Conservation (phyloP, 148 eudicot species). For the Rhododendron ferrugineum region DNA sequence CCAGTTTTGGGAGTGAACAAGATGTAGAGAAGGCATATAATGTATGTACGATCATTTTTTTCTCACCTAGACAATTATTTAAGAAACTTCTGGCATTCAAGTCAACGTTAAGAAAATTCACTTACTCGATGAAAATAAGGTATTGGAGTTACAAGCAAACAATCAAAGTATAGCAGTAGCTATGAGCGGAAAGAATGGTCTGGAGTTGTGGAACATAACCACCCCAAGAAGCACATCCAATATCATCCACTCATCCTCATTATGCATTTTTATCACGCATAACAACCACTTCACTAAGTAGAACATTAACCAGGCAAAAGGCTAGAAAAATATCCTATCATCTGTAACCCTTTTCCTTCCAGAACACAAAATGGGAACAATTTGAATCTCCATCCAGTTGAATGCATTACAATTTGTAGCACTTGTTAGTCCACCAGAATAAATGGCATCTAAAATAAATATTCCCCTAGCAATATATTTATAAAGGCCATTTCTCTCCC, state of each 20-base stretch:
- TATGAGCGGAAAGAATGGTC: background rate
- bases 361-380: background rate
- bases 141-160: background rate
- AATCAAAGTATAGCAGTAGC: constrained; percentile 2
- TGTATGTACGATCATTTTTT: background rate
- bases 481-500: background rate
- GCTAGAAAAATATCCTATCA: background rate
- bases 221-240: background rate
- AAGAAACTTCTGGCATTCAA: background rate
- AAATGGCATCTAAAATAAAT: background rate
- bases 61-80: background rate
- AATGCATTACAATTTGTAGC: background rate
- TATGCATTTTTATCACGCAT: background rate
- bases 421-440: background rate
- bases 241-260: background rate
- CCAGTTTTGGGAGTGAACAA: background rate
- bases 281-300: background rate
- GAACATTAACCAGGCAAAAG: background rate
- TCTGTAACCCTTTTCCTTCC: background rate
- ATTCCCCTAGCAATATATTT: background rate
- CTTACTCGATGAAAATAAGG: background rate
- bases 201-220: background rate
- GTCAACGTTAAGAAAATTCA: background rate
- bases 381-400: background rate
- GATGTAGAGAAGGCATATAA: background rate